Evolutionary conservation across 2,329 filamentous ascomycete species (phyloP), one percentile per base, ranked within the genome.

Genomic region (Nigrospora oryzae): DNA sequence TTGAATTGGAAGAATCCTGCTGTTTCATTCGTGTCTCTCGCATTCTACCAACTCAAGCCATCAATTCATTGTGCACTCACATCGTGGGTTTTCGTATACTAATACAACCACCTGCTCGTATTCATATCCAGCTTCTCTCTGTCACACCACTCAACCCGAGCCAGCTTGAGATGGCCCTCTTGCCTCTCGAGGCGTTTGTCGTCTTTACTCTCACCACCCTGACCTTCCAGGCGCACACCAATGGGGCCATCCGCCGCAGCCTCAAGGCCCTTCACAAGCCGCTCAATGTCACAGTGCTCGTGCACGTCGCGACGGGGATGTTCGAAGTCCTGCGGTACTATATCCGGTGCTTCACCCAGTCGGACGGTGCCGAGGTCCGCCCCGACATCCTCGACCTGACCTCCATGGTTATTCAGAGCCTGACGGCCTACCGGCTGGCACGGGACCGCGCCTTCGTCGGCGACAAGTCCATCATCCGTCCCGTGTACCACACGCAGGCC

Each of bases 281-380:
- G 11, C 14, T 23, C 16, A 40, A 46, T n/a, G 28, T 13, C n/a
- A 36, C 43, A 6, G 13, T 49, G 5, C 16, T 49, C 2, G 30
- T 36, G 8, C 47, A 49, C 34, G 31, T 49, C 13, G 2, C 35
- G 10, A 17, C 44, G 3, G 31, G 40, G 12, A 14, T 44, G 3
- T 15, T 15, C 19, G 47, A 49, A 17, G 38, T 49, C 16, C 3
- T 38, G 11, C 44, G 47, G 11, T 49, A 46, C 38, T 45, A 49
- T 31, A 1, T n/a, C 11, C 44, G 44, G 4, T 36, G 36, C 33
- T n/a, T 35, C n/a, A 3, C 14, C 33, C 32, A 36, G 13, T 5
- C 37, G 8, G 41, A 16, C 34, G 14, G 34, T 5, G 34, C 5
- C 34, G 34, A 38, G 37, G 37, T 48, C 6, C n/a, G 23, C n/a